A percentile compares a stretch with the other conserved stretches of the same genome.
phyloP scores from a whole-genome alignment of 768 basidiomycete genomes.

The Lentinula boryana region DNA sequence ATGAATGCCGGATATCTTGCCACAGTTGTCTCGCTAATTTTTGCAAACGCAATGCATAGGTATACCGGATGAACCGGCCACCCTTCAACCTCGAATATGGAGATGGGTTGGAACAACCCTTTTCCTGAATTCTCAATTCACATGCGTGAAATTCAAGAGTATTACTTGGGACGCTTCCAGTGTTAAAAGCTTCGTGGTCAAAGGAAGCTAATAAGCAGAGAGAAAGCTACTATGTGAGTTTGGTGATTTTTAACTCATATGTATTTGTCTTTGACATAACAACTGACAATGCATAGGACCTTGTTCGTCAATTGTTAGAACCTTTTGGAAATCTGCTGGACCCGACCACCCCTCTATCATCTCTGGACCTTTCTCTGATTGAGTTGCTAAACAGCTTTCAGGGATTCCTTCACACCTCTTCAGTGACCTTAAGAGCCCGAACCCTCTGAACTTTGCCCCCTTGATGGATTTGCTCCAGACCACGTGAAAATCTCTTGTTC shows the following conservation, averaged over 20 bases:
- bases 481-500: conserved; percentile 44
- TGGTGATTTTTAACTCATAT: conserved; percentile 15
- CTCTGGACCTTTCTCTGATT: conserved; percentile 43
- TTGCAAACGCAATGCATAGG: conserved; percentile 31
- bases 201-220: conserved; percentile 53
- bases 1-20: conserved; percentile 12
- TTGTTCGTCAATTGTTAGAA: conserved; percentile 56
- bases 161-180: conserved; percentile 57
- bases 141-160: conserved; percentile 31
- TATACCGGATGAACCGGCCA: conserved; percentile 66
- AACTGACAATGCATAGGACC: conserved; percentile 40
- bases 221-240: conserved; percentile 71
- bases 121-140: conserved; percentile 6
- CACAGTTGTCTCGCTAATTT: background rate
- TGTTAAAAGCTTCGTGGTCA: conserved; percentile 53
- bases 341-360: conserved; percentile 30
- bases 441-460: conserved; percentile 35
- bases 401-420: conserved; percentile 49
- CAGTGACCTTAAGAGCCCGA: conserved; percentile 47
- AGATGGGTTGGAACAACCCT: conserved; percentile 39
- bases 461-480: conserved; percentile 41
- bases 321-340: conserved; percentile 42
- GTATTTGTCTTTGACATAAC: background rate
- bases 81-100: conserved; percentile 76
- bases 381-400: conserved; percentile 50